These are phyloP conservation scores for Suhomyces wounanorum DNA, from an alignment of 1,139 yeast species.

Conservation along the genomic window DNA sequence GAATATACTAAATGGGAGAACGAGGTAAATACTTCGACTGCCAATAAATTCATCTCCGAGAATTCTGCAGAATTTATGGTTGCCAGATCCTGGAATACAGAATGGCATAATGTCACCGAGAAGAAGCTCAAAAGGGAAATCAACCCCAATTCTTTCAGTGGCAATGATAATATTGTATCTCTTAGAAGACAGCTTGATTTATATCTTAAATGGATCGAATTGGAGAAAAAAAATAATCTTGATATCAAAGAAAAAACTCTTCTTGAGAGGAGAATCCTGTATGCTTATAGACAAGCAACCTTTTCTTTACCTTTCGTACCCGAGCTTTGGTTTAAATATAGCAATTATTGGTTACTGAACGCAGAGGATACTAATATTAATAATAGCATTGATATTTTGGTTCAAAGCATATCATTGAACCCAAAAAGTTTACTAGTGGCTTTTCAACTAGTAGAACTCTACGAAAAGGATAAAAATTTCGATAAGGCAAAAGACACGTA, in stretches of 20 bases:
- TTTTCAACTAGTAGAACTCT: constrained; percentile 67
- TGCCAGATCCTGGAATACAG: constrained; percentile 78
- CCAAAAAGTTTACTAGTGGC: constrained; percentile 71
- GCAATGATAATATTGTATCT: constrained; percentile 24
- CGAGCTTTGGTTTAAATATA: constrained; percentile 80
- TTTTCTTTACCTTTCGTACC: constrained; percentile 72
- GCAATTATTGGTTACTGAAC: constrained; percentile 31
- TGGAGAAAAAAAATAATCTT: constrained; percentile 76
- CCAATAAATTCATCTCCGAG: constrained; percentile 84
- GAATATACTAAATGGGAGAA: constrained; percentile 84
- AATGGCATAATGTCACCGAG: constrained; percentile 60
- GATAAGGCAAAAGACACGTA: constrained; percentile 56
- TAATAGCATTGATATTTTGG: constrained; percentile 45
- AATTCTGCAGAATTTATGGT: constrained; percentile 86
- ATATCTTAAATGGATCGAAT: constrained; percentile 78
- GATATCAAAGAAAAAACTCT: constrained; percentile 52
- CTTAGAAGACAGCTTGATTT: constrained; percentile 45
- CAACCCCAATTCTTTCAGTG: constrained; percentile 32
- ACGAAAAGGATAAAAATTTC: constrained; percentile 59
- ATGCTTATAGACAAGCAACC: constrained; percentile 72
- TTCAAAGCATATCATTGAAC: constrained; percentile 61
- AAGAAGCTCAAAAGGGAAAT: constrained; percentile 41
- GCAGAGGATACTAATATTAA: constrained; percentile 40
- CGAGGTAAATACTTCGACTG: constrained; percentile 69
- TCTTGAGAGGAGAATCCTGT: constrained; percentile 63